Base-by-base conservation (phyloP, 2,329 filamentous ascomycete species). In the Neofusicoccum cordaticola region DNA sequence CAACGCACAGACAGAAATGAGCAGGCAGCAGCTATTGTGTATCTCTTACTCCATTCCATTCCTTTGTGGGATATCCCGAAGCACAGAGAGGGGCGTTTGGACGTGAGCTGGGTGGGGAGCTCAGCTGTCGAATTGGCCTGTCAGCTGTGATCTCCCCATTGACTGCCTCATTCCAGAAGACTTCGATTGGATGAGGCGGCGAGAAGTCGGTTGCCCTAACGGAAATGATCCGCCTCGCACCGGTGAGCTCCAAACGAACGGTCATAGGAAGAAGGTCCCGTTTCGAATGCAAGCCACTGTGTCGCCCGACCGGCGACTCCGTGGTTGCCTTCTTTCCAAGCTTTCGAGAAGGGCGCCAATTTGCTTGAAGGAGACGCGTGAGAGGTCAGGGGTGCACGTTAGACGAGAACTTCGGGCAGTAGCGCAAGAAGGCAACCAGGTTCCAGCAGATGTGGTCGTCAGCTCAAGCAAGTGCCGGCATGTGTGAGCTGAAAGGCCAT, bases 301-400 rank as follows among this genome's bases (percentile, higher is more conserved):
- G 56, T 45, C 31, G 56, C 56, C 22, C 27, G 56, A 60, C 37
- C 56, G 56, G 41, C 56, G 56, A 37, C 41, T 37, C 56, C 41
- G 56, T 60, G 42, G 56, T 60, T 60, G 56, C 56, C 56, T 60
- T 60, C 56, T 60, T 60, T 27, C n/a, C 42, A 47, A 60, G 56
- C 42, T 47, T 39, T 35, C 27, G 5, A 19, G 8, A 13, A 37
- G 56, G 15, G 41, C 15, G 41, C 22, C 39, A 41, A 22, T 5
- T 27, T 9, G 53, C 2, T 13, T 45, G 42, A 6, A 27, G 52
- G 52, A 42, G 22, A 13, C 13, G 15, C 42, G 37, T 60, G 41
- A 60, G 42, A 47, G 56, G 56, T 11, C 56, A 31, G 42, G 42
- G 31, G 17, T 27, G 31, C 9, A 4, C 17, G 15, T 37, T n/a